Conservation (phyloP, 352 stramenopile genomes). For the Pythium aphanidermatum region DNA sequence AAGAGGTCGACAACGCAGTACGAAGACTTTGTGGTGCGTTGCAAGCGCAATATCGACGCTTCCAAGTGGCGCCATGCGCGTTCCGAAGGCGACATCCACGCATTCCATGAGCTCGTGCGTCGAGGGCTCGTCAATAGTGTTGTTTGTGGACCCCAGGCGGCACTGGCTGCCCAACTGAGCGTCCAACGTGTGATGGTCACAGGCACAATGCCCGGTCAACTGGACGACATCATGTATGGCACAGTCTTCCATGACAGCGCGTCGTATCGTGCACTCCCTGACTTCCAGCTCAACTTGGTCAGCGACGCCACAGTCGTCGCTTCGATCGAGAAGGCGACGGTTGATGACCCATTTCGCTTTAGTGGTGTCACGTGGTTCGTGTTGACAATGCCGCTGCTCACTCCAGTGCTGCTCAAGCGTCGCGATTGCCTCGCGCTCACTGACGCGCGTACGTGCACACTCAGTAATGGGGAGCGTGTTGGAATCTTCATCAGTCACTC, state of each 20-base stretch:
- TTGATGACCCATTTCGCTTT: slow-evolving; percentile 31
- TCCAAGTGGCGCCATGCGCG: slow-evolving; percentile 36
- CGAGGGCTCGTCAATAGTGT: not conserved
- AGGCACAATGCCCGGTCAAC: slow-evolving; percentile 28
- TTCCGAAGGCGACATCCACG: slow-evolving; percentile 26
- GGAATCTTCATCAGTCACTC: not conserved
- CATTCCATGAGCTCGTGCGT: slow-evolving; percentile 32
- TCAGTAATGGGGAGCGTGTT: not conserved
- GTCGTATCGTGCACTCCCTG: slow-evolving; percentile 23
- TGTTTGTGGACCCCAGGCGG: slow-evolving; percentile 1
- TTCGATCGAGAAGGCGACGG: slow-evolving; percentile 16
- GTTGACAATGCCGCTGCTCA: too few species aligned
- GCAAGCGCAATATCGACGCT: slow-evolving; percentile 21
- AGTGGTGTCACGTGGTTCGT: slow-evolving; percentile 24
- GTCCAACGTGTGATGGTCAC: slow-evolving; percentile 15
- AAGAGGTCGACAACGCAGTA: too few species aligned
- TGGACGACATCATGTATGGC: slow-evolving; percentile 55
- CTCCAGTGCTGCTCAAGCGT: not conserved
- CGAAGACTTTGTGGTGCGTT: slow-evolving; percentile 31
- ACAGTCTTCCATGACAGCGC: slow-evolving; percentile 31
- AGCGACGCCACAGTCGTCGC: slow-evolving; percentile 22
- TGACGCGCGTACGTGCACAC: not conserved
- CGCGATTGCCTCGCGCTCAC: not conserved
- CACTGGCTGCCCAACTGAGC: not conserved
- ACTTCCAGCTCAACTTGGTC: slow-evolving; percentile 27